Evolutionary conservation across 352 stramenopile species (phyloP), one percentile per base, ranked within the genome.

Genomic region (Globisporangium rhizosaccharum): DNA sequence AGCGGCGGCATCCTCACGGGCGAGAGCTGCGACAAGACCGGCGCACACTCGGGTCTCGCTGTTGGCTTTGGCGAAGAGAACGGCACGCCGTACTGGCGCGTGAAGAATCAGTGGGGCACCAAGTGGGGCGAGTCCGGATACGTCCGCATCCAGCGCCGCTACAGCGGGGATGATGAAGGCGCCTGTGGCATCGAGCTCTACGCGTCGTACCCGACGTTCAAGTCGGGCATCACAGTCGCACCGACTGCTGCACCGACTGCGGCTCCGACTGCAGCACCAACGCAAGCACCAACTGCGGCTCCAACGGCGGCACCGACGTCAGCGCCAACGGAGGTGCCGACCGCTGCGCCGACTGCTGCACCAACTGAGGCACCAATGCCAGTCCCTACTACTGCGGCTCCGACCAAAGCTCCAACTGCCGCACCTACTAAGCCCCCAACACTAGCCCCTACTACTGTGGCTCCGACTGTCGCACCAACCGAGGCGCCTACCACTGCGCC

Each of bases 31-130:
- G 72, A 80, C 67, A 82, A 75, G 64, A 70, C 61, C 3, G 79
- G 79, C 28, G 68, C 69, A n/a, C 72, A 85, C 58, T 85, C 77
- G 41, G 80, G 68, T 0, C 66, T 92, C 1, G 72, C 70, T 0
- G 78, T 92, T n/a, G 82, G 82, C 9, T 88, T 82, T 45, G 73
- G 76, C 26, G 63, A 68, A 8, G 73, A 78, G n/a, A 74, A 82
- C 25, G 68, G 70, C 14, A 25, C 74, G n/a, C 36, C 55, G 3
- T 84, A 81, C 60, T 83, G 76, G 76, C 79, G 77, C 49, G 68
- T 91, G 50, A 87, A 88, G 65, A 92, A 92, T 63, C 78, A 83
- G 57, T 92, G 80, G 79, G 82, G 82, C 5, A 76, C 71, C 2
- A 59, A 62, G 4, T 92, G 82, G 81, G 81, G 83, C 28, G 82